A percentile compares a stretch with the other conserved stretches of the same genome.
Conservation (phyloP, 129 eudicot species). For the Kitagawia praeruptora region DNA sequence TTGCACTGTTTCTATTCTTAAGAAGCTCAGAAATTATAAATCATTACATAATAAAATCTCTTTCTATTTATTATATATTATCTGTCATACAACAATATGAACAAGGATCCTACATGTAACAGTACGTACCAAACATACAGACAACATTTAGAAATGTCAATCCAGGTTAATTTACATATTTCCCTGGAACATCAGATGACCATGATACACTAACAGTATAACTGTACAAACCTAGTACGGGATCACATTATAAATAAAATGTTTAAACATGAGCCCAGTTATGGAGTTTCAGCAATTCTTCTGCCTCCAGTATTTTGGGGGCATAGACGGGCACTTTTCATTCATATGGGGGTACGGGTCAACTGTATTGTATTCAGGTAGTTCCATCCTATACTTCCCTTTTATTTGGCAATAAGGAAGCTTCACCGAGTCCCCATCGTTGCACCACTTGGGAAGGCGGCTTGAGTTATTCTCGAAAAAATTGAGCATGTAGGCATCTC, state of each 20-base stretch:
- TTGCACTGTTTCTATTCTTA: too few species aligned
- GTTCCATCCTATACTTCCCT: conserved; percentile 89
- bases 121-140: background rate
- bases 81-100: background rate
- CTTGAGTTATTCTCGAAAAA: conserved; percentile 75
- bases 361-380: conserved; percentile 78
- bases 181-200: background rate
- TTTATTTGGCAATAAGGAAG: conserved; percentile 79
- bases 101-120: conserved; percentile 4
- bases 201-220: background rate
- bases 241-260: background rate
- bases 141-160: background rate
- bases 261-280: conserved; percentile 2
- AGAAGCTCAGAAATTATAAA: too few species aligned
- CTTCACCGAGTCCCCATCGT: conserved; percentile 63
- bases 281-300: conserved; percentile 43
- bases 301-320: conserved; percentile 70
- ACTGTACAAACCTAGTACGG: background rate
- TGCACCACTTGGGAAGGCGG: conserved; percentile 94
- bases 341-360: conserved; percentile 89
- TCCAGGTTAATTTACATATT: background rate
- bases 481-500: conserved; percentile 85
- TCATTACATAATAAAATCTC: too few species aligned
- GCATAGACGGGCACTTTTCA: conserved; percentile 82
- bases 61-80: background rate